Evolutionary conservation across 148 eudicot species (phyloP).

Genomic region (Arctostaphylos glauca): DNA sequence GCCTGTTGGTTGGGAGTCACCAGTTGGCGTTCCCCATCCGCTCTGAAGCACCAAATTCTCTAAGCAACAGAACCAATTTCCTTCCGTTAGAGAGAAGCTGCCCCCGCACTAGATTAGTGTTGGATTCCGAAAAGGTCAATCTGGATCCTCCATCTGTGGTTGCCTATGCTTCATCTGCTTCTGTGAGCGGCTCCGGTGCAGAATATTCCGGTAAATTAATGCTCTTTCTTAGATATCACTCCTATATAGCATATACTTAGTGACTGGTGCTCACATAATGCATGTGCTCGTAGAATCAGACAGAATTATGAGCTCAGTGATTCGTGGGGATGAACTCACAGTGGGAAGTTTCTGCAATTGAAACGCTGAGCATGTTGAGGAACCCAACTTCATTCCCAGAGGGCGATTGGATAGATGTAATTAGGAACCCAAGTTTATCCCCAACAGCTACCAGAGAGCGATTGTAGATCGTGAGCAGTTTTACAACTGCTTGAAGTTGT

Average conservation of each 20-base stretch:
- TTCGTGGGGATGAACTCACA: no score
- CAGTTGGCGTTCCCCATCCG: background rate
- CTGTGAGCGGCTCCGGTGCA: constrained; percentile 41
- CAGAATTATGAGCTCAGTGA: no score
- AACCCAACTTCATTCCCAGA: no score
- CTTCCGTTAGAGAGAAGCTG: background rate
- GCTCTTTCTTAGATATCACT: background rate
- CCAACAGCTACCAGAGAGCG: no score
- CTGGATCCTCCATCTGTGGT: constrained; percentile 21
- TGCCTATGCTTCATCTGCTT: constrained; percentile 46
- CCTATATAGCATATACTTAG: background rate
- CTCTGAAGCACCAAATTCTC: background rate
- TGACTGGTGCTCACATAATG: no score
- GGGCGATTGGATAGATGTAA: no score
- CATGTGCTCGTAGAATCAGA: no score
- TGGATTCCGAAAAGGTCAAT: constrained; percentile 15
- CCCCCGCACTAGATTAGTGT: background rate
- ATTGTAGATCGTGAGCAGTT: no score
- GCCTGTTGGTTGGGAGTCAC: background rate
- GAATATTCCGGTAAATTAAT: constrained; percentile 39
- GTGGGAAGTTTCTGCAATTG: background rate
- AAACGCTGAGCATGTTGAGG: no score
- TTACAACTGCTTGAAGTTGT: no score
- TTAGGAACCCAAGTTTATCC: no score
- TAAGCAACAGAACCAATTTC: background rate